Base-by-base conservation (phyloP, 2,329 filamentous ascomycete species). In the Cordyceps javanica region DNA sequence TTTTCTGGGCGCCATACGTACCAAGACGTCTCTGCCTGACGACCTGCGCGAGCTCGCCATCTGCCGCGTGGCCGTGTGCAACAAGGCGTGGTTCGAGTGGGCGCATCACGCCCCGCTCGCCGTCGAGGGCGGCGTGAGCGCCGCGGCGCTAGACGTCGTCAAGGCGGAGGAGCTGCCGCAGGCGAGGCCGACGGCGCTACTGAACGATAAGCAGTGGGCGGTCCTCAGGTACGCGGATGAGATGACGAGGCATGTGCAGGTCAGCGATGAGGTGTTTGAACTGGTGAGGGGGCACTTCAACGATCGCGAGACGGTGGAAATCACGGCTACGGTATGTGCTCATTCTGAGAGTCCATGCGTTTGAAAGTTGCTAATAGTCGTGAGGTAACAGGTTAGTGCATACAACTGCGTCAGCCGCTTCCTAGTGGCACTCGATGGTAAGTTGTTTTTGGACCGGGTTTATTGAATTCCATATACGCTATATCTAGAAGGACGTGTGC, bases 391-490 rank as follows among this genome's bases (percentile, higher is more conserved):
- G 79, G 70, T 83, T 63, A 89, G 88, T 13, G 85, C 83, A 56
- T 95, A 95, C 70, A 95, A 95, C 69, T 92, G 89, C 67, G 90
- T 95, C 16, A 91, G 88, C 69, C 81, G 90, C 30, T 92, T 95
- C 64, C 71, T 95, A 63, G 90, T 95, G 21, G 90, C 90, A 14
- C 71, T 96, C 57, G 87, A 95, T 73, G 89, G 83, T 86, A 73
- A 71, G 82, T 74, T 19, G 30, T 23, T 36, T 53, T 28, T 5
- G 4, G 8, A 36, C 5, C 25, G 9, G 36, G 13, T 45, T n/a
- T 34, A 23, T 45, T 54, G 28, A 14, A 19, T 16, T 25, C 10
- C n/a, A 41, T 14, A 5, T 30, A 26, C 49, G 14, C 32, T 28
- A 28, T 28, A 26, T 52, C 28, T 23, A 42, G 5, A 56, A 19